Conservation (phyloP, 805 yeast genomes). For the Candida dajiaensis region DNA sequence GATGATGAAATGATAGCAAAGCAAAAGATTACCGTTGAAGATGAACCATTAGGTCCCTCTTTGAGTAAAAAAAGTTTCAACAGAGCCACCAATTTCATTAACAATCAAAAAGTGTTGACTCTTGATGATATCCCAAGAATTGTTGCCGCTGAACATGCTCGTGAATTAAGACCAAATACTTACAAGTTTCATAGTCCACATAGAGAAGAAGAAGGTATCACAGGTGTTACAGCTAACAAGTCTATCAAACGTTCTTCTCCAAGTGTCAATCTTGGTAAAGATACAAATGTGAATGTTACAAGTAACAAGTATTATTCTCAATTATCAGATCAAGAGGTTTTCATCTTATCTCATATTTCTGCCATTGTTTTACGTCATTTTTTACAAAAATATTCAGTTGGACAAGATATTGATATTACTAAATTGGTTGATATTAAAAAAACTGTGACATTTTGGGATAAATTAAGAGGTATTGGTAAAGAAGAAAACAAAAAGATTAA, state of each 20-base stretch:
- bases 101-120: slow-evolving; percentile 80
- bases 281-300: neutral
- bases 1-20: slow-evolving; percentile 18
- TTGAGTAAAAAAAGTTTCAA: slow-evolving; percentile 46
- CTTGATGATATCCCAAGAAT: slow-evolving; percentile 95
- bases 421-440: slow-evolving; percentile 29
- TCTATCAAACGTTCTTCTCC: slow-evolving; percentile 15
- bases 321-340: slow-evolving; percentile 49
- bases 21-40: slow-evolving; percentile 25
- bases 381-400: slow-evolving; percentile 25
- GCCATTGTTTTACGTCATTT: slow-evolving; percentile 40
- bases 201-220: slow-evolving; percentile 17
- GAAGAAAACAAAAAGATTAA: slow-evolving; percentile 22
- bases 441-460: slow-evolving; percentile 40
- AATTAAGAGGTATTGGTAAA: slow-evolving; percentile 24
- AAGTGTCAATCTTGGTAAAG: neutral
- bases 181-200: slow-evolving; percentile 65
- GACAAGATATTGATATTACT: slow-evolving; percentile 29
- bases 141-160: slow-evolving; percentile 94
- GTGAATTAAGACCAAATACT: slow-evolving; percentile 90
- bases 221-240: slow-evolving; percentile 15
- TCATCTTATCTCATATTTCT: slow-evolving; percentile 52
- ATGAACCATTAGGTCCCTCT: slow-evolving; percentile 43
- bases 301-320: slow-evolving; percentile 53
- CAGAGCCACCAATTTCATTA: slow-evolving; percentile 64